Evolutionary conservation across 139 green algal species (phyloP).

Genomic region (Chloropicon primus): DNA sequence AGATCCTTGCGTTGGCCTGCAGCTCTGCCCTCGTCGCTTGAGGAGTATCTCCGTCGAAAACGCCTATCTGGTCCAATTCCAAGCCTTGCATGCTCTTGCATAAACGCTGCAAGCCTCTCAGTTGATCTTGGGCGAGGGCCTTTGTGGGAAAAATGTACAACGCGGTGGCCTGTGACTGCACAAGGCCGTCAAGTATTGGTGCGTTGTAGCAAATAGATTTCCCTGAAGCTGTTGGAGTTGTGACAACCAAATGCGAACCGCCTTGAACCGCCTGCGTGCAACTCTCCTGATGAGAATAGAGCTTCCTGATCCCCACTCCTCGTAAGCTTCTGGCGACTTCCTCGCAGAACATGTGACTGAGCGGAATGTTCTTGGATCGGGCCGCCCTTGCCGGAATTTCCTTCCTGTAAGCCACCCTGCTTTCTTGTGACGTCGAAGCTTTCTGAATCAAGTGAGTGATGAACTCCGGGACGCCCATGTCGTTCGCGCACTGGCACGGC

Average conservation of each 20-base stretch:
- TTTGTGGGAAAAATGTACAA: slow-evolving; percentile 1
- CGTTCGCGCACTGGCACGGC: background rate
- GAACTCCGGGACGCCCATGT: background rate
- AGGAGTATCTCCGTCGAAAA: slow-evolving; percentile 5
- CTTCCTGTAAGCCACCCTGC: background rate
- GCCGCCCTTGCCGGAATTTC: background rate
- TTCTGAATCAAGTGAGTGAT: background rate
- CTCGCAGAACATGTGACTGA: background rate
- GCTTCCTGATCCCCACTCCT: background rate
- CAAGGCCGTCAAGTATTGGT: background rate
- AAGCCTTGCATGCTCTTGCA: background rate
- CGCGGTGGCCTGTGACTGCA: background rate
- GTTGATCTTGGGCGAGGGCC: slow-evolving; percentile 9
- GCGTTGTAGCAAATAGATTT: slow-evolving; percentile 8
- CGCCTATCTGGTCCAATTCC: slow-evolving; percentile 1
- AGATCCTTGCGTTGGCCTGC: slow-evolving; percentile 2
- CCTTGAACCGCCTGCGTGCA: background rate
- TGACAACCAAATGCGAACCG: slow-evolving; percentile 1
- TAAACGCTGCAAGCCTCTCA: background rate
- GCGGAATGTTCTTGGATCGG: background rate
- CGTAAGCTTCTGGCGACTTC: background rate
- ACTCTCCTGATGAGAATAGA: slow-evolving; percentile 5
- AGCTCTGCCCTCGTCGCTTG: background rate
- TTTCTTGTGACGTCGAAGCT: background rate
- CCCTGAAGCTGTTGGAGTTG: slow-evolving; percentile 8